These are phyloP conservation scores for Cercospora janseana DNA, from an alignment of 2,329 filamentous ascomycete species.

Conservation along the genomic window DNA sequence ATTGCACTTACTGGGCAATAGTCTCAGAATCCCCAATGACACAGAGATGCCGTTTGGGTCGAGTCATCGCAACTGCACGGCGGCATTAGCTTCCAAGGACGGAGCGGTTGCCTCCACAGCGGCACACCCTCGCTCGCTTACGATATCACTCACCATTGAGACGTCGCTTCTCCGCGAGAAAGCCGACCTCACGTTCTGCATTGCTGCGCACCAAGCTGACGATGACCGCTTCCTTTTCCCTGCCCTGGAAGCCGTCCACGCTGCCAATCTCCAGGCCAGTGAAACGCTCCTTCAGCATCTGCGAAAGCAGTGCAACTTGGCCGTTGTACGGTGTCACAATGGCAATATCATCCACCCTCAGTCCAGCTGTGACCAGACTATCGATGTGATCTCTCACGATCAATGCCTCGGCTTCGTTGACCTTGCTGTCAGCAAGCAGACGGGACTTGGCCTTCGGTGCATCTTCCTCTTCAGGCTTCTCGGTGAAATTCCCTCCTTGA, in stretches of 20 bases:
- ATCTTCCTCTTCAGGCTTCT: conserved; percentile 71
- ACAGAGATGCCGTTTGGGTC: conserved; percentile 84
- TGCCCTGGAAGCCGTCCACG: conserved; percentile 94
- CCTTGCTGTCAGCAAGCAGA: conserved; percentile 73
- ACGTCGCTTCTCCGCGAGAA: conserved; percentile 84
- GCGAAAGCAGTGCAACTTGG: conserved; percentile 75
- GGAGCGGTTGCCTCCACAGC: conserved; percentile 1
- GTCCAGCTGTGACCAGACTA: conserved; percentile 72
- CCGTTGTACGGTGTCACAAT: conserved; percentile 96
- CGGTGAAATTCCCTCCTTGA: conserved; percentile 75
- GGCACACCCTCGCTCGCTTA: neutral
- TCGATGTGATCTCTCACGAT: conserved; percentile 76
- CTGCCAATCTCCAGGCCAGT: conserved; percentile 91
- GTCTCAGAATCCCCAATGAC: conserved; percentile 94
- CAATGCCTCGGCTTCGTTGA: conserved; percentile 85
- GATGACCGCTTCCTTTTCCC: conserved; percentile 93
- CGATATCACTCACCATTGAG: conserved; percentile 70
- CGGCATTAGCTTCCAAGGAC: conserved; percentile 8
- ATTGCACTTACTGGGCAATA: conserved; percentile 72
- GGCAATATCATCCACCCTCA: conserved; percentile 80
- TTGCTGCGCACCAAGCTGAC: conserved; percentile 95
- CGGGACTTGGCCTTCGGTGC: conserved; percentile 51
- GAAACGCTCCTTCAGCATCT: conserved; percentile 73
- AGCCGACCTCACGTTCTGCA: conserved; percentile 80
- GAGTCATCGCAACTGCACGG: conserved; percentile 83